Conservation (phyloP, 2,329 filamentous ascomycete genomes). For the Tolypocladium endophyticum region DNA sequence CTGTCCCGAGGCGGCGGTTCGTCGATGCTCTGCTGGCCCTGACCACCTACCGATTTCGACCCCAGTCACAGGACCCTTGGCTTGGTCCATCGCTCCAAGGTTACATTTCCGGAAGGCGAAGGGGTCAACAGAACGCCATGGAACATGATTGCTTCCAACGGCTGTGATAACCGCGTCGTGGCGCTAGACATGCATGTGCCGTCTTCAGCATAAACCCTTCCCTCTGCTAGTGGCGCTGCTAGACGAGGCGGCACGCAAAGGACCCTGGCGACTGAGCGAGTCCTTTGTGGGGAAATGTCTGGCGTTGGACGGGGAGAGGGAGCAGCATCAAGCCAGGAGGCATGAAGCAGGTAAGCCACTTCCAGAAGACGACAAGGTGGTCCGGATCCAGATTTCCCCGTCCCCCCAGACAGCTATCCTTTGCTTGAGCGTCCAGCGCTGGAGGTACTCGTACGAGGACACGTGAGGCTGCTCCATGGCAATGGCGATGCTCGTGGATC, state of each 20-base stretch:
- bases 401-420: neutral
- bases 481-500: neutral
- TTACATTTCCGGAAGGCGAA: neutral
- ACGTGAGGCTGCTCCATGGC: neutral
- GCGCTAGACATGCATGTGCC: neutral
- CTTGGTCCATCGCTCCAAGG: neutral
- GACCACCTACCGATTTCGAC: neutral
- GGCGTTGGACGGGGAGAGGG: neutral
- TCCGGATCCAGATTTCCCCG: neutral
- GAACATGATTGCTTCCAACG: neutral
- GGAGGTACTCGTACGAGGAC: neutral
- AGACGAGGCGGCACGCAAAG: neutral
- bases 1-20: neutral
- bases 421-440: neutral
- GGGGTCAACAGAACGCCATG: neutral
- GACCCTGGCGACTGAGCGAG: neutral
- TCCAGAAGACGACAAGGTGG: neutral
- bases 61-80: neutral
- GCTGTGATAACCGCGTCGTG: neutral
- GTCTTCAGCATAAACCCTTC: neutral
- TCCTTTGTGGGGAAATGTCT: neutral
- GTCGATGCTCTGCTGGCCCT: neutral
- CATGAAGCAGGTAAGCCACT: neutral
- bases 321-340: neutral
- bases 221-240: neutral